These are phyloP conservation scores for Salvia rosmarinus DNA, from an alignment of 257 asterid genomes.

Conservation along the genomic window DNA sequence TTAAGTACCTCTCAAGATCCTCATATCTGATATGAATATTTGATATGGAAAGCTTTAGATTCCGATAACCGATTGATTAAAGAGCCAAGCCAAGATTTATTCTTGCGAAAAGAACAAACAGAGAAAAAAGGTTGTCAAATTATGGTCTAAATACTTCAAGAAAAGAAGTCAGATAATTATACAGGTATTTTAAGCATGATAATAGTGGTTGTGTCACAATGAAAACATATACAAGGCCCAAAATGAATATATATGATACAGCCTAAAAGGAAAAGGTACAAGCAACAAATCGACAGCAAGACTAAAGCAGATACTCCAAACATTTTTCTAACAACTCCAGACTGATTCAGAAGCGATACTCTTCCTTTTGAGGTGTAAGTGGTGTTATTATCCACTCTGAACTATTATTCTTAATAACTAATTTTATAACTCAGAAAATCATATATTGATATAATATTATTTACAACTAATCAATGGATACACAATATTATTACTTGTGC, in stretches of 20 bases:
- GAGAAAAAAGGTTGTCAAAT: conserved; percentile 38
- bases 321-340: neutral
- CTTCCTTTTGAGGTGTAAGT: conserved; percentile 8
- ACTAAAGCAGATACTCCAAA: neutral
- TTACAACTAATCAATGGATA: neutral
- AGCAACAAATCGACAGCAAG: conserved; percentile 3
- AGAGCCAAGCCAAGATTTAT: conserved; percentile 95
- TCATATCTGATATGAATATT: conserved; percentile 96
- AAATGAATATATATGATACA: neutral
- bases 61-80: conserved; percentile 93
- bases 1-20: conserved; percentile 87
- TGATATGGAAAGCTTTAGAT: conserved; percentile 91
- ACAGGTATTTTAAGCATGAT: conserved; percentile 23
- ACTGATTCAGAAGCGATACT: conserved; percentile 8
- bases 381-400: neutral
- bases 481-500: too few species aligned
- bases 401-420: too few species aligned
- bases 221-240: neutral
- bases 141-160: conserved; percentile 28
- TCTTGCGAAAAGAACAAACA: conserved; percentile 51
- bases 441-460: neutral
- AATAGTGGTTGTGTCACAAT: conserved; percentile 3
- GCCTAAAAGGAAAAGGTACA: conserved; percentile 18
- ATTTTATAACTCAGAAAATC: too few species aligned
- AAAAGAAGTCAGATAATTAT: conserved; percentile 6